These are phyloP conservation scores for Suhomyces ambrosiae DNA, from an alignment of 1,139 yeast genomes.

Conservation along the genomic window DNA sequence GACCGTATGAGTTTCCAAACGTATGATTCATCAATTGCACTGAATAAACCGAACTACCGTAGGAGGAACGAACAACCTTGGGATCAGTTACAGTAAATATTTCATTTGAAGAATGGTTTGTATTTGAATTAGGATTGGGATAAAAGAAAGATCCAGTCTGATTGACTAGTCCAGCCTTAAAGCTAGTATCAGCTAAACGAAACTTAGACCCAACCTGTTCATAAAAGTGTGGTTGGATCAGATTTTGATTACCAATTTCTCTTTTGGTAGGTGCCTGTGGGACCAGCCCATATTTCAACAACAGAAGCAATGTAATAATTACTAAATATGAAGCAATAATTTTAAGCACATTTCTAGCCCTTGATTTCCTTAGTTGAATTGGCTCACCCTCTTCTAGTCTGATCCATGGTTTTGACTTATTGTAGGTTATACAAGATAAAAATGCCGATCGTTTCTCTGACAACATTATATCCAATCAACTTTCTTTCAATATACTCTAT, in stretches of 20 bases:
- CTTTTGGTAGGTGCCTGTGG: neutral
- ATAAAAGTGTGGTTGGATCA: neutral
- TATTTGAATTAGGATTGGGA: slow-evolving; percentile 13
- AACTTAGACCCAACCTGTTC: neutral
- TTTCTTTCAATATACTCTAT: neutral
- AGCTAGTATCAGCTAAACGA: neutral
- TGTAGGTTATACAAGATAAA: no score
- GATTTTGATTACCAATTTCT: neutral
- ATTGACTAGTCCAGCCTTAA: neutral
- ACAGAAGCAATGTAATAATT: neutral
- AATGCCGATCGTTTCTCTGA: no score
- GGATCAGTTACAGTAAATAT: slow-evolving; percentile 32
- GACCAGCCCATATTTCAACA: neutral
- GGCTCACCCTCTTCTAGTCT: neutral
- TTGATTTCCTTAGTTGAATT: neutral
- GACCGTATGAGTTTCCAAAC: slow-evolving; percentile 64
- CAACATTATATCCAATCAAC: neutral
- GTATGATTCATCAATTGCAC: slow-evolving; percentile 42
- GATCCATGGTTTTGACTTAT: neutral
- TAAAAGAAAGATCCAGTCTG: neutral
- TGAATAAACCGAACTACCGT: slow-evolving; percentile 45
- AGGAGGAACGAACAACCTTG: slow-evolving; percentile 31
- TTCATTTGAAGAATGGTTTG: slow-evolving; percentile 23
- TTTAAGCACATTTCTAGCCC: neutral
- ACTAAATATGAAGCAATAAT: neutral